Conservation (phyloP, 1,139 yeast species). For the Pneumocystis wakefieldiae region DNA sequence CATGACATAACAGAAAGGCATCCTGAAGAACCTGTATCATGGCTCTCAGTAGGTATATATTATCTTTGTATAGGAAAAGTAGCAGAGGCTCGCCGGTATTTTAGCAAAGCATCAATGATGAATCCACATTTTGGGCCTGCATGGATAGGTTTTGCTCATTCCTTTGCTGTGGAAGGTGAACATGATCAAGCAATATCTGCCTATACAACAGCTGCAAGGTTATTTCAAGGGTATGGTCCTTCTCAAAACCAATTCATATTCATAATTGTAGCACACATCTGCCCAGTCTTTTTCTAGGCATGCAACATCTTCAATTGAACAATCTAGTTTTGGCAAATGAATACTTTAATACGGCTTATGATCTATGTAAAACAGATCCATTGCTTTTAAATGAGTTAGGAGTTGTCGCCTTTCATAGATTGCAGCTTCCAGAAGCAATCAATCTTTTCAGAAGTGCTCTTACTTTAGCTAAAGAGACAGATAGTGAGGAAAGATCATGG, state of each 20-base stretch:
- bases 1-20: slow-evolving; percentile 78
- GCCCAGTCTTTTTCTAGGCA: slow-evolving; percentile 81
- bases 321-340: slow-evolving; percentile 75
- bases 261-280: slow-evolving; percentile 40
- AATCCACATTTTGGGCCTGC: slow-evolving; percentile 90
- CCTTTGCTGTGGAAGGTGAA: slow-evolving; percentile 94
- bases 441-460: slow-evolving; percentile 57
- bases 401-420: slow-evolving; percentile 68
- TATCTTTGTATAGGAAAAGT: slow-evolving; percentile 62
- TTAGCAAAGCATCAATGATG: slow-evolving; percentile 75
- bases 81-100: slow-evolving; percentile 71
- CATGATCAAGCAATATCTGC: slow-evolving; percentile 98
- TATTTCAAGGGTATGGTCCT: slow-evolving; percentile 57
- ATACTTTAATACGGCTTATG: slow-evolving; percentile 59
- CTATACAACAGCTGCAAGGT: slow-evolving; percentile 84
- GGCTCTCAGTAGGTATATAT: slow-evolving; percentile 88
- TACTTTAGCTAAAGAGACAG: slow-evolving; percentile 49
- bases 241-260: background rate
- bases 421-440: slow-evolving; percentile 56
- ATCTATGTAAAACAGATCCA: slow-evolving; percentile 75
- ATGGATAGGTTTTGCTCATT: slow-evolving; percentile 97
- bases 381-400: slow-evolving; percentile 80
- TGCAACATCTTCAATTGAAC: slow-evolving; percentile 86
- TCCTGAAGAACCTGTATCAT: slow-evolving; percentile 70
- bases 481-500: slow-evolving; percentile 75